These are phyloP conservation scores for Fusarium sp. DNA, from an alignment of 2,329 filamentous ascomycete species.

Conservation along the genomic window DNA sequence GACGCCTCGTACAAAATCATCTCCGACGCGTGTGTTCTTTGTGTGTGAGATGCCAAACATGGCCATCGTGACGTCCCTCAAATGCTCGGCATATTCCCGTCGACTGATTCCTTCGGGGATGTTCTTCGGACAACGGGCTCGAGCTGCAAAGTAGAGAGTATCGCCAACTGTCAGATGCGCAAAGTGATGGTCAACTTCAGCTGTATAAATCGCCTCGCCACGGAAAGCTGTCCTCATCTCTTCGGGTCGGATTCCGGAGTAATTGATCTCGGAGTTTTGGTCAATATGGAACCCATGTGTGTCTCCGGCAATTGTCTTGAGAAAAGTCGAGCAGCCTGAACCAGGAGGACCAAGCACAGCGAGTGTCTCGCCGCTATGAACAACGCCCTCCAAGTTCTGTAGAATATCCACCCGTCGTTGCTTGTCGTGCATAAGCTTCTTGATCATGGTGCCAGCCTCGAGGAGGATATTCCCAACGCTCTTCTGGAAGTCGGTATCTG, in stretches of 20 bases:
- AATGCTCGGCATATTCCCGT: conserved; percentile 65
- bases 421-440: conserved; percentile 51
- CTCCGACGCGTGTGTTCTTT: conserved; percentile 74
- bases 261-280: conserved; percentile 76
- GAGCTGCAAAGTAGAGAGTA: conserved; percentile 78
- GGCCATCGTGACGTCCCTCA: conserved; percentile 76
- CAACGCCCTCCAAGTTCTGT: conserved; percentile 70
- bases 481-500: conserved; percentile 47
- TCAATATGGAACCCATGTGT: conserved; percentile 80
- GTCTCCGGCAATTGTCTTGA: conserved; percentile 84
- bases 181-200: conserved; percentile 83
- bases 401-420: conserved; percentile 72
- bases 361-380: conserved; percentile 76
- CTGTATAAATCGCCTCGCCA: conserved; percentile 85
- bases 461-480: conserved; percentile 45
- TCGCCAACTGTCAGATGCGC: conserved; percentile 79
- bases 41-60: conserved; percentile 77
- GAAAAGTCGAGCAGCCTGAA: conserved; percentile 79
- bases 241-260: conserved; percentile 71
- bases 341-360: conserved; percentile 76
- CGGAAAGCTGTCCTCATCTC: conserved; percentile 80
- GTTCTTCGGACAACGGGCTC: conserved; percentile 70
- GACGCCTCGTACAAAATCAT: conserved; percentile 72
- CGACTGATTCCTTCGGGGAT: conserved; percentile 66
- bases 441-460: conserved; percentile 30